Percentiles rank a stretch among this genome's conserved stretches.
Evolutionary conservation across 2,329 filamentous ascomycete genomes (phyloP).

Genomic region (Ceratocystis alfenasii): DNA sequence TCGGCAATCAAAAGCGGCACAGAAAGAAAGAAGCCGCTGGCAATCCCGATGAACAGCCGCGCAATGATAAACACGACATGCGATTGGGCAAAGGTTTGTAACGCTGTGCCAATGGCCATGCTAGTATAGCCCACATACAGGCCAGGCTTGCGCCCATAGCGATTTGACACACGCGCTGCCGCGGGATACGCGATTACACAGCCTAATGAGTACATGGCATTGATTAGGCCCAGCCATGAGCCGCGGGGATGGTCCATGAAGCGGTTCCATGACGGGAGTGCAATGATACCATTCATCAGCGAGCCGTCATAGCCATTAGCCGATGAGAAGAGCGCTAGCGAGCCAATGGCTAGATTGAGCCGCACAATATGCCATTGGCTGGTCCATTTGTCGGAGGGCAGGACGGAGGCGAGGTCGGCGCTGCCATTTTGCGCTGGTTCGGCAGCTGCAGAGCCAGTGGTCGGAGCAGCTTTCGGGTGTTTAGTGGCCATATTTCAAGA

Average conservation of each 20-base stretch:
- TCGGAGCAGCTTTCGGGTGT: neutral
- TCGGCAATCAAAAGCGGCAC: constrained; percentile 55
- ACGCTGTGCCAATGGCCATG: constrained; percentile 31
- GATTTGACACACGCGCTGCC: constrained; percentile 37
- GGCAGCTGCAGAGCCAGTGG: neutral
- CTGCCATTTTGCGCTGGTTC: constrained; percentile 32
- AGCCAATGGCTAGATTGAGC: constrained; percentile 48
- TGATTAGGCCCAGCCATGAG: constrained; percentile 39
- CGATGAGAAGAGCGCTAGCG: constrained; percentile 37
- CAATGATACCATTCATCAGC: constrained; percentile 38
- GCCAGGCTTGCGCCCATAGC: constrained; percentile 36
- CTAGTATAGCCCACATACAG: constrained; percentile 36
- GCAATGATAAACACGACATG: constrained; percentile 44
- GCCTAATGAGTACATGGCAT: constrained; percentile 42
- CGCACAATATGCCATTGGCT: constrained; percentile 68
- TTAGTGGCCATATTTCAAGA: neutral
- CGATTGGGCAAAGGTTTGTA: constrained; percentile 29
- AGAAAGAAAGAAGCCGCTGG: constrained; percentile 42
- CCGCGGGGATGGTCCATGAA: constrained; percentile 28
- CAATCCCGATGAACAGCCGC: constrained; percentile 35
- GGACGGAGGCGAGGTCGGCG: constrained; percentile 58
- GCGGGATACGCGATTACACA: constrained; percentile 37
- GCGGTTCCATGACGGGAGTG: constrained; percentile 31
- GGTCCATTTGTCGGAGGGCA: constrained; percentile 68
- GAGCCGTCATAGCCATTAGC: constrained; percentile 44